Base-by-base conservation (phyloP, 805 yeast genomes). In the Wickerhamiella hasegawae region DNA sequence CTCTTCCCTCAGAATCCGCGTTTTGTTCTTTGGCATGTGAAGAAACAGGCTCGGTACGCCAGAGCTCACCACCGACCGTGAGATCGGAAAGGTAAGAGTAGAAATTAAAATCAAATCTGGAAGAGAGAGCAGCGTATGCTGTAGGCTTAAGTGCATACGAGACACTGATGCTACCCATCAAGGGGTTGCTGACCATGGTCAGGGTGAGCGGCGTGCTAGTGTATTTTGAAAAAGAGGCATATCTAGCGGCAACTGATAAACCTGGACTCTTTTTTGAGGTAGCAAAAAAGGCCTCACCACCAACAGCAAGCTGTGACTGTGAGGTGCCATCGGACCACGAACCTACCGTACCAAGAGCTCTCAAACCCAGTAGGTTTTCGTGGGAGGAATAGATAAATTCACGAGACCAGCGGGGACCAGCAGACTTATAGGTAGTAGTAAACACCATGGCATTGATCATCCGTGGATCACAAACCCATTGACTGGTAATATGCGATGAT, bases 251-350 rank as follows among this genome's bases (percentile, higher is more conserved):
- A 1, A 92, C 71, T 0, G 94, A 81, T 15, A 85, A 35, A 0
- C 96, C 97, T 0, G 96, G 96, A 40, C 87, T 76, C 68, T 82
- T 76, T 31, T 80, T 76, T 31, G 67, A 54, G 1, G 83, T 71
- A 1, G 94, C 94, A 45, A 78, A 79, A 87, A 94, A 90, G 3
- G 83, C 43, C 57, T 90, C 98, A 8, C 78, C 70, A 1, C 98
- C 98, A 0, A 81, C 45, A 0, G 84, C 73, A 1, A 73, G 66
- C 30, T 72, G 72, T 11, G 90, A 74, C 39, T 48, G 35, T 4
- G 38, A 21, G 31, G 35, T 36, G 36, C 20, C 41, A 32, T 33
- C 37, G 18, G 44, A 28, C 41, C 57, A 55, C 6, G 48, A 44
- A n/a, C 59, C 62, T 21, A 83, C 60, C 48, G 78, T 80, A 52